phyloP scores from a whole-genome alignment of 192 early-diverging fungal species.

The Chytriomyces sp. region DNA sequence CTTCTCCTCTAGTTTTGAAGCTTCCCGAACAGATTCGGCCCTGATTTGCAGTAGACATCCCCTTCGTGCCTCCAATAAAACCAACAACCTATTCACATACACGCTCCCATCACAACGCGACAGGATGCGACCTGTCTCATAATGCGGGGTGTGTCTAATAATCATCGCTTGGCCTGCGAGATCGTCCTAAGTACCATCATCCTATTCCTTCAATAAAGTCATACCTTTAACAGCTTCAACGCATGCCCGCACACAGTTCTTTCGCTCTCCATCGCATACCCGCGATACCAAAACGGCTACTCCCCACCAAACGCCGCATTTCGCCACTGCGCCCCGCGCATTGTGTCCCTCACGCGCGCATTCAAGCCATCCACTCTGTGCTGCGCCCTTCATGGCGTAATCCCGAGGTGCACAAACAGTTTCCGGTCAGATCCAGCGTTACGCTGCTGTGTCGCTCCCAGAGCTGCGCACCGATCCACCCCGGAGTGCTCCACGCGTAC shows the following conservation, averaged over 20 bases:
- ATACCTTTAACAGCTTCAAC: constrained; percentile 42
- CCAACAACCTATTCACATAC: constrained; percentile 65
- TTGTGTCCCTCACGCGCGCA: constrained; percentile 31
- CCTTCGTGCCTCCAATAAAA: too few species aligned
- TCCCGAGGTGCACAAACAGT: constrained; percentile 67
- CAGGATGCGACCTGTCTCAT: constrained; percentile 51
- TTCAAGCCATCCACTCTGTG: constrained; percentile 57
- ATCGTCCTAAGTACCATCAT: background rate
- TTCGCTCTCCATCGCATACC: constrained; percentile 59
- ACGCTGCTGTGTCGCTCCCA: constrained; percentile 32
- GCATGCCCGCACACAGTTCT: constrained; percentile 47
- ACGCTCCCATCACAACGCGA: constrained; percentile 64
- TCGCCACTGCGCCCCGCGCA: constrained; percentile 27
- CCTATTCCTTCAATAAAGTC: constrained; percentile 4
- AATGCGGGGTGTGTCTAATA: constrained; percentile 47
- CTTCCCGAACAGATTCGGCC: too few species aligned
- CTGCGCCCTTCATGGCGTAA: constrained; percentile 41
- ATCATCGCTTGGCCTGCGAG: constrained; percentile 67
- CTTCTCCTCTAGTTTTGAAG: too few species aligned
- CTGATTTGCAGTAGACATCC: too few species aligned
- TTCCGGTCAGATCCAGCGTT: constrained; percentile 49
- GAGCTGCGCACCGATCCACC: constrained; percentile 54
- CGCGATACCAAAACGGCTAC: constrained; percentile 60
- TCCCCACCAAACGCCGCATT: constrained; percentile 44
- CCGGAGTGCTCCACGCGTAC: constrained; percentile 49